Evolutionary conservation across 352 stramenopile species (phyloP).

Genomic region (Globisporangium solare): DNA sequence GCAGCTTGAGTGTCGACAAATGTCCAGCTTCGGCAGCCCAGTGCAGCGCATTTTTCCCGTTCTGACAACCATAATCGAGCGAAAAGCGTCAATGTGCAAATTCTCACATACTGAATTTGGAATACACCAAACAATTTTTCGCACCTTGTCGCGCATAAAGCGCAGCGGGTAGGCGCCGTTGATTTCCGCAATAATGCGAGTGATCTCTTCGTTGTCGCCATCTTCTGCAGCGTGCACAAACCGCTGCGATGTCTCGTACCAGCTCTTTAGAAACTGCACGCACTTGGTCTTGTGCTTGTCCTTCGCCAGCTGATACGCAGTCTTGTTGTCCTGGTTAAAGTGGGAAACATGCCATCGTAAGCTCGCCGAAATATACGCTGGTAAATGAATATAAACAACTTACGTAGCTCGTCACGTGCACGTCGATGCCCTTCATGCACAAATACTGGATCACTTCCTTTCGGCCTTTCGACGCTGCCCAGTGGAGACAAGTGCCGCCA

Average conservation of each 20-base stretch:
- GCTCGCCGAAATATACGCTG: too few relatives aligned
- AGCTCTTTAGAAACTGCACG: constrained; percentile 83
- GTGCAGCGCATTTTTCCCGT: constrained; percentile 87
- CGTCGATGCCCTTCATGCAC: constrained; percentile 86
- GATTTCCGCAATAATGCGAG: constrained; percentile 74
- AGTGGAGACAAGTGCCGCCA: constrained; percentile 80
- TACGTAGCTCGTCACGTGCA: constrained; percentile 88
- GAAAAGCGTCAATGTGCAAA: not conserved
- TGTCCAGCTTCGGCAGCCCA: constrained; percentile 79
- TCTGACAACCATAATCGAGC: constrained; percentile 24
- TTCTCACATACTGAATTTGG: not conserved
- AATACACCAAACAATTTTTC: not conserved
- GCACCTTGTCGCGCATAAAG: constrained; percentile 82
- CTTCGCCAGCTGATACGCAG: constrained; percentile 83
- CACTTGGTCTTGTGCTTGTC: constrained; percentile 88
- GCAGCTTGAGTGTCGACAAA: constrained; percentile 71
- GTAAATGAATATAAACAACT: constrained; percentile 7
- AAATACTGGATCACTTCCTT: constrained; percentile 88
- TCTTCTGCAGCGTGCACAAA: constrained; percentile 83
- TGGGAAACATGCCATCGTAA: not conserved
- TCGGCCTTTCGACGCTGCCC: constrained; percentile 73
- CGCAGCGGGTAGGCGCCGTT: constrained; percentile 73
- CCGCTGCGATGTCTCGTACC: constrained; percentile 87
- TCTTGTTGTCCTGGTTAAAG: constrained; percentile 76
- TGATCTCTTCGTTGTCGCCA: constrained; percentile 74